A percentile compares a stretch with the other conserved stretches of the same genome.
phyloP scores from a whole-genome alignment of 768 basidiomycete species.

The Neoboletus subvelutipes region DNA sequence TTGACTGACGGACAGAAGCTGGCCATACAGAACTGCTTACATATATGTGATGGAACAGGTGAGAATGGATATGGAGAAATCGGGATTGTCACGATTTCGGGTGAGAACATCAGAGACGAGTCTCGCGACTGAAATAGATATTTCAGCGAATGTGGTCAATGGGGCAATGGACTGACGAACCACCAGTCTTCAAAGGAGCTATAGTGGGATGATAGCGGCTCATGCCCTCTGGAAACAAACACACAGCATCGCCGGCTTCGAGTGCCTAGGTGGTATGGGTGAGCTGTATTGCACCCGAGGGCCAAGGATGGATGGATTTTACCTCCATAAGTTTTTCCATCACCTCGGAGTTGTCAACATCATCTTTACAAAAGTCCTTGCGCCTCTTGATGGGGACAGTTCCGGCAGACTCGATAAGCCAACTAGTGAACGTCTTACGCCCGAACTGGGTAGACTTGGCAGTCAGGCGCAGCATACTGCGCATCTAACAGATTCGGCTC shows the following conservation, averaged over 20 bases:
- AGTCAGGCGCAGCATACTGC: constrained; percentile 79
- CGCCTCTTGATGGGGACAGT: constrained; percentile 80
- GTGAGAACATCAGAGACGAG: constrained; percentile 77
- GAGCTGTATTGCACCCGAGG: constrained; percentile 3
- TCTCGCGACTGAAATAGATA: constrained; percentile 57
- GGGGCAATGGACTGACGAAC: constrained; percentile 36
- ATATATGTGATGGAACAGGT: constrained; percentile 86
- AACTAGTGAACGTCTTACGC: constrained; percentile 78
- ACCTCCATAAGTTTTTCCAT: constrained; percentile 74
- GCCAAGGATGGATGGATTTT: constrained; percentile 1
- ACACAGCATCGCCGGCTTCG: constrained; percentile 74
- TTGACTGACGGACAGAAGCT: not conserved
- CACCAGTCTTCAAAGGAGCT: constrained; percentile 85
- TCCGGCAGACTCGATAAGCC: constrained; percentile 87
- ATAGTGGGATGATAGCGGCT: constrained; percentile 86
- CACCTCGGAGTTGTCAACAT: constrained; percentile 62
- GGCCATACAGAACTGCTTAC: constrained; percentile 35
- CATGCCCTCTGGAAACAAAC: constrained; percentile 84
- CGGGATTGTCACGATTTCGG: constrained; percentile 61
- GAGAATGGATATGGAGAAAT: constrained; percentile 70
- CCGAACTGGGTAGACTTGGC: constrained; percentile 90
- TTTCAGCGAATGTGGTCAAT: not conserved
- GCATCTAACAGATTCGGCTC: constrained; percentile 44
- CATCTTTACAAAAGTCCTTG: constrained; percentile 61
- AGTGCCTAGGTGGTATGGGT: constrained; percentile 51